phyloP scores from a whole-genome alignment of 148 eudicot genomes.

The Rhododendron ferrugineum region DNA sequence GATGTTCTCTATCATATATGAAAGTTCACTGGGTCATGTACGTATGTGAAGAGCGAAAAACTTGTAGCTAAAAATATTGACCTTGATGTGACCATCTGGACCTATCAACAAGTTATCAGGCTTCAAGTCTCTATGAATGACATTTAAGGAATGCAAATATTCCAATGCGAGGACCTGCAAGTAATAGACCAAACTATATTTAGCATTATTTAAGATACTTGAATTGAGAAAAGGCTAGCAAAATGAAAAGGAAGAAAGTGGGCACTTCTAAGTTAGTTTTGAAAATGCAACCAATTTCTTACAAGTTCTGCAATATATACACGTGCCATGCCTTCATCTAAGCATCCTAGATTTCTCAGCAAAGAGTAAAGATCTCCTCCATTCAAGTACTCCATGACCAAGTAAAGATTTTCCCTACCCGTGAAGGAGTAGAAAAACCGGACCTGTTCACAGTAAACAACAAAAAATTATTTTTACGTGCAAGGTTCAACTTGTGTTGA shows the following conservation, averaged over 20 bases:
- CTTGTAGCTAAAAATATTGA: slow-evolving; percentile 25
- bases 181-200: background rate
- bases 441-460: slow-evolving; percentile 59
- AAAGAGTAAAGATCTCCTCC: slow-evolving; percentile 98
- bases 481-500: background rate
- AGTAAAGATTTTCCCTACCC: slow-evolving; percentile 91
- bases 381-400: slow-evolving; percentile 97
- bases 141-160: slow-evolving; percentile 81
- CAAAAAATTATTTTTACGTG: slow-evolving; percentile 19
- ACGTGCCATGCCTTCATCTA: slow-evolving; percentile 97
- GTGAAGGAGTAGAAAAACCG: slow-evolving; percentile 98
- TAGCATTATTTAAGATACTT: slow-evolving; percentile 4
- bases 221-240: slow-evolving; percentile 5
- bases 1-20: background rate
- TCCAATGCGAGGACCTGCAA: slow-evolving; percentile 97
- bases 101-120: slow-evolving; percentile 96
- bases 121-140: slow-evolving; percentile 92
- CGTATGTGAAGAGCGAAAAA: background rate
- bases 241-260: slow-evolving; percentile 2
- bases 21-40: background rate
- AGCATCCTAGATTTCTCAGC: slow-evolving; percentile 84
- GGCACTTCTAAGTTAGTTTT: background rate
- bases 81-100: slow-evolving; percentile 99
- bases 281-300: slow-evolving; percentile 25
- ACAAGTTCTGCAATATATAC: slow-evolving; percentile 96